phyloP scores from a whole-genome alignment of 2,329 filamentous ascomycete genomes.

The Colletotrichum spinosum region DNA sequence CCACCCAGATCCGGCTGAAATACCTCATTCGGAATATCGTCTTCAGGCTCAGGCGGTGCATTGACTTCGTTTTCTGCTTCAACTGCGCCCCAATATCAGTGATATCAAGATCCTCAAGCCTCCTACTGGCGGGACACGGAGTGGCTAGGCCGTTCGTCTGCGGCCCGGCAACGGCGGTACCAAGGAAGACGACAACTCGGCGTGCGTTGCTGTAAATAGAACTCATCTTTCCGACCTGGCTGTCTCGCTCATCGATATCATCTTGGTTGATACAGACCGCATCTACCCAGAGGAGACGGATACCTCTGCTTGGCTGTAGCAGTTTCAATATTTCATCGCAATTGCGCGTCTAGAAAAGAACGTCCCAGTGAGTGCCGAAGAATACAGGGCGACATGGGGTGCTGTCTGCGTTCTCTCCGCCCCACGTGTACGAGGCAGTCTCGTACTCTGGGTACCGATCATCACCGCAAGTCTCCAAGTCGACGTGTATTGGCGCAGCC shows the following conservation, averaged over 20 bases:
- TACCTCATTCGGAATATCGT: too few species aligned
- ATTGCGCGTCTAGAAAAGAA: background rate
- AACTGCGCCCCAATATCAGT: too few species aligned
- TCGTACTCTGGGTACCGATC: background rate
- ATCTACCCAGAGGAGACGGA: background rate
- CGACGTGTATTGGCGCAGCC: background rate
- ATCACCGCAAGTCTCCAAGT: background rate
- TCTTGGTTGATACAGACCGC: background rate
- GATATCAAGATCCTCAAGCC: too few species aligned
- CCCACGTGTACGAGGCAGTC: background rate
- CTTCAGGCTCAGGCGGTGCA: too few species aligned
- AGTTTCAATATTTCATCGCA: background rate
- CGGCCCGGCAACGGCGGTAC: background rate
- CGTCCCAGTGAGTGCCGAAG: background rate
- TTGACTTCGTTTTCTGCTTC: too few species aligned
- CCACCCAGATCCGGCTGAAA: too few species aligned
- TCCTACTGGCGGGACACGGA: too few species aligned
- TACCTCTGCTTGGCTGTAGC: rapidly evolving
- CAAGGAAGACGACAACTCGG: background rate
- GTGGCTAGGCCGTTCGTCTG: too few species aligned
- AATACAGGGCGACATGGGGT: background rate
- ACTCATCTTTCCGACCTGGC: background rate
- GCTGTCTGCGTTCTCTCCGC: background rate
- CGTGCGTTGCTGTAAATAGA: background rate
- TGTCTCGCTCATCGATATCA: background rate